phyloP scores from a whole-genome alignment of 2,329 filamentous ascomycete species.

The Neonectria punicea region DNA sequence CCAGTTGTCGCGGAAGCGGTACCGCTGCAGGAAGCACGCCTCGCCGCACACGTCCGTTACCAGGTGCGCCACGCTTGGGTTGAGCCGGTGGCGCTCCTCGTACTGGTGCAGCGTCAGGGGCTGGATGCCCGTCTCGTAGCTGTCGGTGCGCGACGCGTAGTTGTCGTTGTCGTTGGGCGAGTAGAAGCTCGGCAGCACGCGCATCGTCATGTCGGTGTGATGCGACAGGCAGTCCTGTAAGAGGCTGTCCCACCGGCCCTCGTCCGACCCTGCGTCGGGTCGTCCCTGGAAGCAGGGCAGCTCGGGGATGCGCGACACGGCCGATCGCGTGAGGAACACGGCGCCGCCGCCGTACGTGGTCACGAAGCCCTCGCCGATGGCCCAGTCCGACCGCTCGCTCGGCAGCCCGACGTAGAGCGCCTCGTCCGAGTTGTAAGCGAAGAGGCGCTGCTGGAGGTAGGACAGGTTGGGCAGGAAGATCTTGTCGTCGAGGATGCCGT shows the following conservation, averaged over 20 bases:
- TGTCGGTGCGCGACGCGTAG: constrained; percentile 42
- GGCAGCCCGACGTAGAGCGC: constrained; percentile 56
- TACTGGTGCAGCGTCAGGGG: constrained; percentile 56
- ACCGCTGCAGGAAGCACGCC: constrained; percentile 59
- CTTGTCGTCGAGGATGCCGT: constrained; percentile 58
- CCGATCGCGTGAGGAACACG: constrained; percentile 52
- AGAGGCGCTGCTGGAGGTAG: constrained; percentile 51
- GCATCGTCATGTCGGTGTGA: constrained; percentile 50
- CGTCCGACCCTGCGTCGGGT: constrained; percentile 26
- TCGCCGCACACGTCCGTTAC: constrained; percentile 57
- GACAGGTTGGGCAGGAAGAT: constrained; percentile 58
- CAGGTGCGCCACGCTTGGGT: constrained; percentile 54
- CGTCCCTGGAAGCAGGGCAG: constrained; percentile 51
- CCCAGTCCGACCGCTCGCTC: constrained; percentile 57
- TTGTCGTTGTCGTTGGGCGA: constrained; percentile 48
- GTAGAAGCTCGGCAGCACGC: constrained; percentile 57
- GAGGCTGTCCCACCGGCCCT: constrained; percentile 53
- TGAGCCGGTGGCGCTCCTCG: constrained; percentile 51
- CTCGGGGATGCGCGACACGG: constrained; percentile 47
- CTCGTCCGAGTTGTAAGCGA: constrained; percentile 45
- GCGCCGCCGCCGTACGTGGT: constrained; percentile 58
- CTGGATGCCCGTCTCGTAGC: constrained; percentile 53
- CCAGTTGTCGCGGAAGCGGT: constrained; percentile 58
- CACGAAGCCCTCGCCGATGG: constrained; percentile 48
- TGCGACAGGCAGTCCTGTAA: constrained; percentile 54